A percentile compares a stretch with the other conserved stretches of the same genome.
Conservation (phyloP, 2,329 filamentous ascomycete species). For the Arthrobotrys iridis region DNA sequence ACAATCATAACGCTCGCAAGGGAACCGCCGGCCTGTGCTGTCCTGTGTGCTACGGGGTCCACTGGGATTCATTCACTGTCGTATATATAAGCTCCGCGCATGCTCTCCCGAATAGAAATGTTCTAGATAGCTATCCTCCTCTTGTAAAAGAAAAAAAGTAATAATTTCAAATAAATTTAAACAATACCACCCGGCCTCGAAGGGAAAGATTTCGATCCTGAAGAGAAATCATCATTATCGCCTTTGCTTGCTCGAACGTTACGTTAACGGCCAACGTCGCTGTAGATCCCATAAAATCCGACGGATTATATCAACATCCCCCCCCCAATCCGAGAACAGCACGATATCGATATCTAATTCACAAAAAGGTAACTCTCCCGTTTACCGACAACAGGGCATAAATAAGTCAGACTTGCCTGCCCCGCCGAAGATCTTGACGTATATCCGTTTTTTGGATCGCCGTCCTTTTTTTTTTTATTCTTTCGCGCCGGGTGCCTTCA, state of each 20-base stretch:
- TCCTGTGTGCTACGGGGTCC: not conserved
- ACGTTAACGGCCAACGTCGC: no score
- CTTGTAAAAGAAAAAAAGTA: not conserved
- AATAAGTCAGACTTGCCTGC: not conserved
- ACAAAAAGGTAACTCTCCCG: not conserved
- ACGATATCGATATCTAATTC: conserved; percentile 9
- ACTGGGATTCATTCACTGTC: not conserved
- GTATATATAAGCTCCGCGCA: conserved; percentile 32
- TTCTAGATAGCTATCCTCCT: not conserved
- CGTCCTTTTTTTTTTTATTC: no score
- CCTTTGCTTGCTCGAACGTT: conserved; percentile 9
- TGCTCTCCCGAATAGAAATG: not conserved
- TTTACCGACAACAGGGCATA: not conserved
- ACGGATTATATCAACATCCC: not conserved
- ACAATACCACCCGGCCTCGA: no score
- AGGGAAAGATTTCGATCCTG: not conserved
- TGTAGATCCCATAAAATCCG: not conserved
- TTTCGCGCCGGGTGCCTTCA: not conserved
- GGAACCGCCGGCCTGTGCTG: not conserved
- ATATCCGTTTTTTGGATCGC: not conserved
- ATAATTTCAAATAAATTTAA: no score
- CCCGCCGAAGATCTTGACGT: conserved; percentile 12
- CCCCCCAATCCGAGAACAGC: conserved; percentile 6
- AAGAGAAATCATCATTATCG: not conserved
- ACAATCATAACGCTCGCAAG: conserved; percentile 25